Conservation (phyloP, 495 filamentous ascomycete species). For the Hypoxylon lienhwacheense region DNA sequence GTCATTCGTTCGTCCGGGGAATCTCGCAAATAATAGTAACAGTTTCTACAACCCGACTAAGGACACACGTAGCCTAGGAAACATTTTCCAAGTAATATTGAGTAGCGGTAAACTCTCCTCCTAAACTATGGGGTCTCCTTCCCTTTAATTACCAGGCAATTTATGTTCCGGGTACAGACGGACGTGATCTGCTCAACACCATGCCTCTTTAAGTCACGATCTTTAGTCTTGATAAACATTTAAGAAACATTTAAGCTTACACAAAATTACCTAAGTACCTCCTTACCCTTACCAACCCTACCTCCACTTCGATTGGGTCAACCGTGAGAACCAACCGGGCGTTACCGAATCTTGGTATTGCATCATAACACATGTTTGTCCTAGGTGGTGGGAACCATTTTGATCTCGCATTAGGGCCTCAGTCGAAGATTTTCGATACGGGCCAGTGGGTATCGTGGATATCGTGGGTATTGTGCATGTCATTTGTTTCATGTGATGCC, state of each 20-base stretch:
- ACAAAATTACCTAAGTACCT: background rate
- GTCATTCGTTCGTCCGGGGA: too few species aligned
- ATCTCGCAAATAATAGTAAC: too few species aligned
- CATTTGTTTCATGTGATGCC: conserved; percentile 1
- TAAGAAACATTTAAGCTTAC: background rate
- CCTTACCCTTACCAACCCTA: background rate
- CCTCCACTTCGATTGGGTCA: background rate
- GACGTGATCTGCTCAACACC: too few species aligned
- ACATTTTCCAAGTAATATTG: too few species aligned
- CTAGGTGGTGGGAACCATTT: background rate
- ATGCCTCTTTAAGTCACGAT: too few species aligned
- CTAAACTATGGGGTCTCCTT: too few species aligned
- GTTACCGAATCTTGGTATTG: conserved; percentile 7
- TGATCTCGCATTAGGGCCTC: conserved; percentile 13
- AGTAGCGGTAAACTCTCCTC: too few species aligned
- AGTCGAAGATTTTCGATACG: conserved; percentile 4
- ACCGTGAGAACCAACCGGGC: background rate
- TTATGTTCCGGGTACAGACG: too few species aligned
- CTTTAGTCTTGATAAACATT: background rate
- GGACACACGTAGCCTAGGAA: too few species aligned
- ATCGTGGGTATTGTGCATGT: conserved; percentile 8
- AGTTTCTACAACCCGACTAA: too few species aligned
- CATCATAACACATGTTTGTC: conserved; percentile 7
- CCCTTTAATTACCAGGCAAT: too few species aligned
- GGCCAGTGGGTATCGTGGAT: conserved; percentile 6